phyloP scores from a whole-genome alignment of 163 green algal species.

The Scenedesmus sp. region DNA sequence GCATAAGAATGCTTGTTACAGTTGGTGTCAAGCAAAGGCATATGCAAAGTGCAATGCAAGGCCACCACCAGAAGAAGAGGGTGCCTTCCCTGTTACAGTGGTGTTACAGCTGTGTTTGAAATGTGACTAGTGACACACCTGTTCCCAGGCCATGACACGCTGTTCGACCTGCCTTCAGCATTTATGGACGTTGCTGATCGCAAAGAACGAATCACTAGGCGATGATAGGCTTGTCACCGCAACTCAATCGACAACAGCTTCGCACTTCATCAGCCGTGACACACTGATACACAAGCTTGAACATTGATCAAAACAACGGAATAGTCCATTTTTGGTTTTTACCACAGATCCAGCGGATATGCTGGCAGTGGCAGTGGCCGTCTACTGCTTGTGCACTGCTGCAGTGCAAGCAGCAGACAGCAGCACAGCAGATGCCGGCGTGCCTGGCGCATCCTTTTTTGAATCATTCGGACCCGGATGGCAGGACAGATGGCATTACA shows the following conservation, averaged over 20 bases:
- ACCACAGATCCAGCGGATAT: not conserved
- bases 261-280: not conserved
- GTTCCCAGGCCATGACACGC: not conserved
- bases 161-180: too few relatives aligned
- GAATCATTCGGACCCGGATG: conserved; percentile 36
- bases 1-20: too few relatives aligned
- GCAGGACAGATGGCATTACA: conserved; percentile 34
- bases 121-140: not conserved
- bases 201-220: not conserved
- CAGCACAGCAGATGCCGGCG: not conserved
- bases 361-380: not conserved
- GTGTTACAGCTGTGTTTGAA: not conserved
- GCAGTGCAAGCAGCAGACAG: not conserved
- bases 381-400: not conserved
- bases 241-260: not conserved
- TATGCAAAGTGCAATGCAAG: too few relatives aligned
- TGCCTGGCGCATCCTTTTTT: conserved; percentile 32
- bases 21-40: too few relatives aligned
- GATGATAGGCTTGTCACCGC: not conserved
- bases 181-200: too few relatives aligned
- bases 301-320: too few relatives aligned
- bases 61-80: too few relatives aligned
- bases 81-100: not conserved
- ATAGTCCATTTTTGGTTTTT: too few relatives aligned
- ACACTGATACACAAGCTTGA: not conserved